These are phyloP conservation scores for Oryza rufipogon DNA, from an alignment of 176 grass and related monocot species.

Conservation along the genomic window DNA sequence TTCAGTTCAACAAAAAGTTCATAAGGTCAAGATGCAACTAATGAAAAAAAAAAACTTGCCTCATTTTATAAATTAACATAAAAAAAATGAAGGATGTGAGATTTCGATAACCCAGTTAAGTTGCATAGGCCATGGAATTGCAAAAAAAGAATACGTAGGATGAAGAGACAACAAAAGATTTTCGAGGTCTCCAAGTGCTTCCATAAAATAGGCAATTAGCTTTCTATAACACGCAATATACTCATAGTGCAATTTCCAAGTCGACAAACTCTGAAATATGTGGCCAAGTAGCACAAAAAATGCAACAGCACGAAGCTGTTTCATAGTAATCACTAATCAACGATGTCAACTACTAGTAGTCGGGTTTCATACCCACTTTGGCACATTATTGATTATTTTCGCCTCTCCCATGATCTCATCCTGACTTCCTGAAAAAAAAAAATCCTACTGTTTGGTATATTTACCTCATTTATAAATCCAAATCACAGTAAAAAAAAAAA, in stretches of 20 bases:
- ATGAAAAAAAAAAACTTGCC: neutral
- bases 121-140: neutral
- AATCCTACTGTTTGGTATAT: neutral
- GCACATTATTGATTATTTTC: neutral
- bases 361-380: neutral
- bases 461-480: neutral
- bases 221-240: neutral
- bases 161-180: neutral
- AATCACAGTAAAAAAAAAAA: neutral
- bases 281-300: neutral
- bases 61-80: neutral
- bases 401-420: neutral
- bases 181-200: neutral
- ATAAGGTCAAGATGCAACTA: neutral
- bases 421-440: neutral
- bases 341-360: neutral
- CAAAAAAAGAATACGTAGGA: neutral
- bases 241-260: neutral
- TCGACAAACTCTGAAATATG: slow-evolving; percentile 1
- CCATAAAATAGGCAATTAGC: neutral
- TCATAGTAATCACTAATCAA: neutral
- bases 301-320: neutral
- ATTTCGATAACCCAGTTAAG: neutral
- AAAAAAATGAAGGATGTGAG: neutral
- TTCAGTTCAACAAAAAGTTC: neutral